Conservation (phyloP, 1,139 yeast species). For the Taphrina confusa region DNA sequence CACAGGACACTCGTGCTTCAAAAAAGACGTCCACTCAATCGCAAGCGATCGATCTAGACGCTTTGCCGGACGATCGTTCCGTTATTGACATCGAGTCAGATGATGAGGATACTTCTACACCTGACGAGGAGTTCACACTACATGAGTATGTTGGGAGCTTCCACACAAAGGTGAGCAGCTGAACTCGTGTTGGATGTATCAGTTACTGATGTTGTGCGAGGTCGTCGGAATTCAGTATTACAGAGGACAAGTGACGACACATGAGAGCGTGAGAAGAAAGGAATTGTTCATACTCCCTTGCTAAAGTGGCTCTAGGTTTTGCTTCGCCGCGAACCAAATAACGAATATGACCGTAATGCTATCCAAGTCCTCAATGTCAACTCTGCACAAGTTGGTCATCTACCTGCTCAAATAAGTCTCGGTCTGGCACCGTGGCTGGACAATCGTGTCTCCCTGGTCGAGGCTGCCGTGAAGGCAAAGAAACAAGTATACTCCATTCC, state of each 20-base stretch:
- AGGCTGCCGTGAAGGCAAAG: conserved; percentile 20
- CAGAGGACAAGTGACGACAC: conserved; percentile 22
- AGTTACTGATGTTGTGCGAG: background rate
- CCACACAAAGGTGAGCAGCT: conserved; percentile 10
- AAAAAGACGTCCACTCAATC: background rate
- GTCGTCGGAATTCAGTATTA: conserved; percentile 20
- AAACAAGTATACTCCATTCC: conserved; percentile 24
- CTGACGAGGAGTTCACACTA: background rate
- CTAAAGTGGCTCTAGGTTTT: conserved; percentile 23
- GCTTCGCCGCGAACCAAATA: conserved; percentile 32
- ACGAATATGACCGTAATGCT: conserved; percentile 33
- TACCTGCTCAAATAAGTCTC: conserved; percentile 31
- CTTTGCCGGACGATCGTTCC: background rate
- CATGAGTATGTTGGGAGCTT: conserved; percentile 21
- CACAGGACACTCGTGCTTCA: background rate
- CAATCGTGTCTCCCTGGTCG: conserved; percentile 14
- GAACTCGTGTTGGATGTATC: background rate
- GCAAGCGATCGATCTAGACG: conserved; percentile 2
- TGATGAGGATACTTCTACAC: background rate
- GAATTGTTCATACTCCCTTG: no score
- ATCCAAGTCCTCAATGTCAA: conserved; percentile 31
- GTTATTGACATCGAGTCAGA: conserved; percentile 19
- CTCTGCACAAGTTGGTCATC: conserved; percentile 34
- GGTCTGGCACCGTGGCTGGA: conserved; percentile 35
- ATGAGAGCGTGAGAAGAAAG: conserved; percentile 11